Evolutionary conservation across 306 rosid species (phyloP), one percentile per base, ranked within the genome.

Genomic region (Casuarina equisetifolia): DNA sequence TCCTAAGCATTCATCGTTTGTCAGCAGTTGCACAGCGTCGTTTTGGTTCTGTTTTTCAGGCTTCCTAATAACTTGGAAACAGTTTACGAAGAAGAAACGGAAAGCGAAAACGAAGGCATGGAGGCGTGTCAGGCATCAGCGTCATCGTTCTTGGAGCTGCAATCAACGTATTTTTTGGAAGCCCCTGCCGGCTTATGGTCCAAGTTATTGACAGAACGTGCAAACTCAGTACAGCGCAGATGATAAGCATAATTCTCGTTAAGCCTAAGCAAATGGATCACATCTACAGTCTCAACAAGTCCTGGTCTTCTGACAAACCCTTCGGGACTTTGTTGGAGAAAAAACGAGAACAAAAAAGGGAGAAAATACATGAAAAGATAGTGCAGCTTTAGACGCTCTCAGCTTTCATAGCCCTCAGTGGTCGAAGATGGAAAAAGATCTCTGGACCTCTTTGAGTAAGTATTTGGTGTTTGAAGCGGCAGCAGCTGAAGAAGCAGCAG

Each of bases 361-460:
- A 2, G 7, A 49, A 57, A 54, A 53, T 2, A 46, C 32, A 12
- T 9, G 70, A 25, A 25, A 8, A 16, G n/a, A 42, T 9, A 44
- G 25, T 9, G 5, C 40, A 20, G 66, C 39, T 59, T 32, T 40
- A 3, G 16, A 25, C 1, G 32, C 32, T 25, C 61, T 58, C 58
- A 19, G 44, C 38, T 5, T 54, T 48, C 19, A 52, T 6, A 45
- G 49, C 66, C 38, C 72, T 72, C 55, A 84, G 57, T 71, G 72
- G 39, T 77, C 46, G 52, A 84, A 72, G n/a, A 76, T 38, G 16
- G 78, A 80, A 19, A 87, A 77, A 42, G 86, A 67, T 66, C 75
- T 59, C 0, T 52, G 85, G 36, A 76, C 72, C 67, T 76, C 79
- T 58, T 67, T 77, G 32, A 82, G 76, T 53, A 85, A 84, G 83